Base-by-base conservation (phyloP, 1,284 basidiomycete species). In the Fistulina hepatica region DNA sequence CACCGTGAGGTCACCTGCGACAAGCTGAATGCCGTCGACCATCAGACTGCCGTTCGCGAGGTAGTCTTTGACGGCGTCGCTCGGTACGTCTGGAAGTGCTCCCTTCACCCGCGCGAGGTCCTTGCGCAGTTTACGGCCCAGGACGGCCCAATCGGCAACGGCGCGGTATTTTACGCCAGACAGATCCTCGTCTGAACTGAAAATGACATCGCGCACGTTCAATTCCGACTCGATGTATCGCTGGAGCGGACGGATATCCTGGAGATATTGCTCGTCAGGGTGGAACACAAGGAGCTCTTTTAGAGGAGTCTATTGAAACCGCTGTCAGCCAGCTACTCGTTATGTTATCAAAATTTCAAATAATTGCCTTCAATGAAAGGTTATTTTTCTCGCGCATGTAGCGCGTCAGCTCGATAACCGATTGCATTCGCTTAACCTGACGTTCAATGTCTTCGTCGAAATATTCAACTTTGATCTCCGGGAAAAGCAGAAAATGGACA, bases 251-350 rank as follows among this genome's bases (percentile, higher is more conserved):
- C 74, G 72, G 54, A 91, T 81, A 55, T 99, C 95, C 34, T 76
- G 75, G 41, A 97, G 72, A 64, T 90, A 98, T 55, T 82, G 69
- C 40, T 70, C 58, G 44, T 92, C 81, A 28, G 85, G 76, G 59
- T 98, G 93, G 84, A 94, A 98, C 42, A 99, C 78, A 44, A 94
- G 65, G 32, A 99, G 72, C 58, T 97, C 92, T 55, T 84, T 89
- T 43, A 99, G 68, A 1, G 95, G 95, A 4, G 86, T 90, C 85
- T 91, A 53, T 19, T 13, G n/a, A n/a, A n/a, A n/a, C n/a, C n/a
- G n/a, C n/a, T 15, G 30, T 38, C 16, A 38, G 11, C 31, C 44
- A 21, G 33, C 26, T 21, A 43, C 11, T 33, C 3, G 15, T 20
- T 6, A 31, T 26, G 17, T 15, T 21, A n/a, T 21, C 20, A 37